phyloP scores from a whole-genome alignment of 1,139 yeast genomes.

The Saccharomyces pastorianus region DNA sequence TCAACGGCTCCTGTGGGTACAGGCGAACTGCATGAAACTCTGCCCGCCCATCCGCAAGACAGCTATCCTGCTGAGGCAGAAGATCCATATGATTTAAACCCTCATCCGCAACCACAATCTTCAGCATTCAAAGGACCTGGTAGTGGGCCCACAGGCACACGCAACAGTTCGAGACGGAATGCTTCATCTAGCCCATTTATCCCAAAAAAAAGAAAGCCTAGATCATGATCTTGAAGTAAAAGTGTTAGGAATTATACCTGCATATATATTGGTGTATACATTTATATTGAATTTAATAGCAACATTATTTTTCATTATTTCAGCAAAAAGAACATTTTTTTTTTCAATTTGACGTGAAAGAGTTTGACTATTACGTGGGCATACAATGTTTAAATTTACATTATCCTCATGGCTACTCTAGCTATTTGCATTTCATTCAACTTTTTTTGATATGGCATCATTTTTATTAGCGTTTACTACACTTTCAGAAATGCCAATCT shows the following conservation, averaged over 20 bases:
- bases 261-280: background rate
- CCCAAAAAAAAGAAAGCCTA: slow-evolving; percentile 15
- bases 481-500: slow-evolving; percentile 22
- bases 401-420: background rate
- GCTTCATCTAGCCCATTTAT: slow-evolving; percentile 15
- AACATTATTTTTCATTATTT: background rate
- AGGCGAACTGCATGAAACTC: background rate
- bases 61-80: background rate
- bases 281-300: background rate
- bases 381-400: background rate
- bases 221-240: background rate
- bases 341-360: background rate
- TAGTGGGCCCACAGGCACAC: slow-evolving; percentile 5
- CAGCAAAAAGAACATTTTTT: background rate
- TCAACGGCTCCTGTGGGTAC: background rate
- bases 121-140: background rate
- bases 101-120: background rate
- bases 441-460: background rate
- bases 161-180: slow-evolving; percentile 7
- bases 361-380: background rate
- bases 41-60: background rate
- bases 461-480: background rate
- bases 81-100: background rate
- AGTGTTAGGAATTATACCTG: background rate
- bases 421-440: background rate